Evolutionary conservation across 805 yeast genomes (phyloP).

Genomic region (Candida wancherniae): DNA sequence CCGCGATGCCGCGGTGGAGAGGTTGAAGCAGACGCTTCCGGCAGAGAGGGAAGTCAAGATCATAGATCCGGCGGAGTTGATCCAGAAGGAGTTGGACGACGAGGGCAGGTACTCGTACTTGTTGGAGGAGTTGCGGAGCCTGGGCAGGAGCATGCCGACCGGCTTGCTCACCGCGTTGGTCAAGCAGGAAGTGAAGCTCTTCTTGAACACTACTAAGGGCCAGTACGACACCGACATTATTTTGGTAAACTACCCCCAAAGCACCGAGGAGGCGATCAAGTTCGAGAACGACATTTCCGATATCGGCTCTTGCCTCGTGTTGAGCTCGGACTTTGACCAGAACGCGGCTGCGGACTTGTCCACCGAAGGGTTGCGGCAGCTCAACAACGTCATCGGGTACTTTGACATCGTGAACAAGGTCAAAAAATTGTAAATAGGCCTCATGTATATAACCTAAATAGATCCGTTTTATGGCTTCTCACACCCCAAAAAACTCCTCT

Average conservation of each 20-base stretch:
- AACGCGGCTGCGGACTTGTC: conserved; percentile 15
- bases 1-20: conserved; percentile 18
- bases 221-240: conserved; percentile 45
- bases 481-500: conserved; percentile 52
- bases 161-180: conserved; percentile 52
- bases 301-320: conserved; percentile 37
- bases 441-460: no score
- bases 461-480: no score
- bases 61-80: conserved; percentile 48
- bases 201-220: conserved; percentile 32
- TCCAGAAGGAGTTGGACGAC: conserved; percentile 42
- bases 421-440: conserved; percentile 4
- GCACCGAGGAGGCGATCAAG: conserved; percentile 61
- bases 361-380: conserved; percentile 22
- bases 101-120: conserved; percentile 49
- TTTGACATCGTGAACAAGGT: conserved; percentile 61
- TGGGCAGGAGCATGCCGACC: conserved; percentile 28
- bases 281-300: conserved; percentile 68
- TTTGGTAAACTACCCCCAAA: conserved; percentile 55
- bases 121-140: conserved; percentile 39
- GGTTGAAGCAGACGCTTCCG: conserved; percentile 13
- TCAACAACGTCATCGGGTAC: conserved; percentile 54
- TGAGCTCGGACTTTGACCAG: conserved; percentile 26
- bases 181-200: conserved; percentile 32
- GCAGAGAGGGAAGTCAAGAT: conserved; percentile 27